Evolutionary conservation across 306 rosid species (phyloP).

Genomic region (Glycine tomentella): DNA sequence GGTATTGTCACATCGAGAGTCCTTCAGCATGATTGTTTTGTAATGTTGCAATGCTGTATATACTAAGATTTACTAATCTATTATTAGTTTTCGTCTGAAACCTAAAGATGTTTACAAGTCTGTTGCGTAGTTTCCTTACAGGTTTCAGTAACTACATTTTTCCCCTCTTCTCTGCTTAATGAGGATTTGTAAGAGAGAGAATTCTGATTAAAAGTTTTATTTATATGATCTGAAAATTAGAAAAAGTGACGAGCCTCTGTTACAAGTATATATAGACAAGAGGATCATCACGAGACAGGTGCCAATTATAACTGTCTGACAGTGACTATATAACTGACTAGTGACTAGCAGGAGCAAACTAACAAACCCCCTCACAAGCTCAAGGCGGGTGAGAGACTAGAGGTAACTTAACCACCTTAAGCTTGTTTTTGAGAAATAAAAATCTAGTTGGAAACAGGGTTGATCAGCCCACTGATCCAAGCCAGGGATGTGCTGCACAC

Average conservation of each 20-base stretch:
- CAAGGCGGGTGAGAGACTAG: no score
- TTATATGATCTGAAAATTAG: neutral
- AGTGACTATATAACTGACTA: no score
- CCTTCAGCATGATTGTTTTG: constrained; percentile 34
- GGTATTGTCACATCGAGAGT: constrained; percentile 25
- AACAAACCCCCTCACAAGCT: no score
- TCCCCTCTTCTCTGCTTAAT: neutral
- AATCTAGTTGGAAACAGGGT: no score
- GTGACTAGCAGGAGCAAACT: no score
- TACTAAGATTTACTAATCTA: constrained; percentile 20
- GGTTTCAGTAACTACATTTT: constrained; percentile 11
- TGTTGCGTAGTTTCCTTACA: constrained; percentile 31
- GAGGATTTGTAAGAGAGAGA: neutral
- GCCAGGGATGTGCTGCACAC: no score
- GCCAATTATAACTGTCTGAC: no score
- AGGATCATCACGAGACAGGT: neutral
- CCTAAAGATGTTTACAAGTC: neutral
- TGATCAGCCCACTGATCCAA: no score
- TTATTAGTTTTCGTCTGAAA: constrained; percentile 29
- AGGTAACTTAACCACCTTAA: no score
- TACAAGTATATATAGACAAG: neutral
- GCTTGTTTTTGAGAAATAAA: no score
- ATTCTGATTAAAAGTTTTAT: neutral
- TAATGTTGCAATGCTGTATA: constrained; percentile 9
- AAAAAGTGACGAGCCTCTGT: neutral